These are phyloP conservation scores for Sarcocystis neurona DNA, from an alignment of 169 alveolate genomes.

Conservation along the genomic window DNA sequence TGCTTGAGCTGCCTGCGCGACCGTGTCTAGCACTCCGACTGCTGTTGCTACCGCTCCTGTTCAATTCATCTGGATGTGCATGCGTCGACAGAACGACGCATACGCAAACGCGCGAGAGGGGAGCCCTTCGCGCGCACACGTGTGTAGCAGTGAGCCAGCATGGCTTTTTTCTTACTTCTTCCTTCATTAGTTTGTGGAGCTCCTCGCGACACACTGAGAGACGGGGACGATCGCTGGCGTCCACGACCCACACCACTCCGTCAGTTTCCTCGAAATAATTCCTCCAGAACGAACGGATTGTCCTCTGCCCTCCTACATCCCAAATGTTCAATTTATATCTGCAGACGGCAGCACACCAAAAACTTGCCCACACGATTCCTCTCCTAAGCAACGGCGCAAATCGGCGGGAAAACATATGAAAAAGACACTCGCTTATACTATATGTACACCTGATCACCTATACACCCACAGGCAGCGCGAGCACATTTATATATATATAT, in stretches of 20 bases:
- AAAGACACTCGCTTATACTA: no score
- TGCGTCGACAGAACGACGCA: no score
- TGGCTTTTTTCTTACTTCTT: constrained; percentile 84
- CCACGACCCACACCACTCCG: constrained; percentile 92
- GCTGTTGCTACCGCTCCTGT: not conserved
- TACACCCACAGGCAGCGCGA: no score
- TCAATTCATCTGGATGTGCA: no score
- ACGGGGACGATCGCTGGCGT: constrained; percentile 95
- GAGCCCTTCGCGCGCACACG: not conserved
- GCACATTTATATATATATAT: no score
- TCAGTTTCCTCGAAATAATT: constrained; percentile 99
- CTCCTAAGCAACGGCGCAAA: no score
- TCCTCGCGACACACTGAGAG: constrained; percentile 94
- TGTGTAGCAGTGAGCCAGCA: not conserved
- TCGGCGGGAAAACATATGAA: no score
- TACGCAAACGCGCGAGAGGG: not conserved
- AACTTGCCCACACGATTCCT: no score
- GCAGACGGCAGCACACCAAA: not conserved
- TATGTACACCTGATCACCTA: no score
- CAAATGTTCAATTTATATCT: constrained; percentile 82
- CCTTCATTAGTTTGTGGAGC: constrained; percentile 88
- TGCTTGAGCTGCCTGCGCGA: not conserved
- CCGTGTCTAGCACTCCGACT: not conserved
- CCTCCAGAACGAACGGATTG: constrained; percentile 98
- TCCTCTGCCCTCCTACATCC: constrained; percentile 99